A percentile compares a stretch with the other conserved stretches of the same genome.
These are phyloP conservation scores for Coleophoma cylindrospora DNA, from an alignment of 2,329 filamentous ascomycete genomes.

Conservation along the genomic window DNA sequence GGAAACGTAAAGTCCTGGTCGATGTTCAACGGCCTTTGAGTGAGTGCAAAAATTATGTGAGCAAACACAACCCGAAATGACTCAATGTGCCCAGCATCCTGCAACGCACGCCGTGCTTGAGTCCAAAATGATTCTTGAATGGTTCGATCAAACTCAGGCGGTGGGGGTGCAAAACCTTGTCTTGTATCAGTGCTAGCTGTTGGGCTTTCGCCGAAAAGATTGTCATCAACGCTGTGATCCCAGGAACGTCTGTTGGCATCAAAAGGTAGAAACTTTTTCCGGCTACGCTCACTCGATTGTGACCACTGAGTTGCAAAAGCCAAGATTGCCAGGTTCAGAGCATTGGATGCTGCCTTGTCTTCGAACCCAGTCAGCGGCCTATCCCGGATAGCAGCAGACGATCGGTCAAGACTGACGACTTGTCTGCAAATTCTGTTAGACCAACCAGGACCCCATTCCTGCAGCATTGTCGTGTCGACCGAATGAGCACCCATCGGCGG, in stretches of 20 bases:
- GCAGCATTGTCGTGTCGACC: slow-evolving; percentile 8
- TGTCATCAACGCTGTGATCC: background rate
- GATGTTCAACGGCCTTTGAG: slow-evolving; percentile 9
- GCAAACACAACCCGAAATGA: slow-evolving; percentile 15
- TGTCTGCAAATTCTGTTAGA: slow-evolving; percentile 44
- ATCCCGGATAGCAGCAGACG: slow-evolving; percentile 33
- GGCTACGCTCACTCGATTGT: slow-evolving; percentile 27
- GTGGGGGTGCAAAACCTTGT: background rate
- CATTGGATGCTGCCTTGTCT: slow-evolving; percentile 37
- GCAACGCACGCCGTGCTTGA: slow-evolving; percentile 8
- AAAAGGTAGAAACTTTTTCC: slow-evolving; percentile 4
- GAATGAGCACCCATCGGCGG: background rate
- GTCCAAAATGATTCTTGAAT: slow-evolving; percentile 9
- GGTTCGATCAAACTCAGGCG: slow-evolving; percentile 3
- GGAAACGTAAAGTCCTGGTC: background rate
- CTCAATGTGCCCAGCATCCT: slow-evolving; percentile 8
- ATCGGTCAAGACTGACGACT: slow-evolving; percentile 41
- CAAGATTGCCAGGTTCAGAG: slow-evolving; percentile 43
- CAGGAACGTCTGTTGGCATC: background rate
- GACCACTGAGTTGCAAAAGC: slow-evolving; percentile 49
- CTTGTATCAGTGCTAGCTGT: background rate
- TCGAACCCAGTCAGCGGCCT: slow-evolving; percentile 35
- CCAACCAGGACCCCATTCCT: slow-evolving; percentile 36
- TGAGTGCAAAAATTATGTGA: slow-evolving; percentile 11
- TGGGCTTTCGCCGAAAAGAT: background rate